A percentile compares a stretch with the other conserved stretches of the same genome.
phyloP scores from a whole-genome alignment of 768 basidiomycete genomes.

The Clitopilus hobsonii region DNA sequence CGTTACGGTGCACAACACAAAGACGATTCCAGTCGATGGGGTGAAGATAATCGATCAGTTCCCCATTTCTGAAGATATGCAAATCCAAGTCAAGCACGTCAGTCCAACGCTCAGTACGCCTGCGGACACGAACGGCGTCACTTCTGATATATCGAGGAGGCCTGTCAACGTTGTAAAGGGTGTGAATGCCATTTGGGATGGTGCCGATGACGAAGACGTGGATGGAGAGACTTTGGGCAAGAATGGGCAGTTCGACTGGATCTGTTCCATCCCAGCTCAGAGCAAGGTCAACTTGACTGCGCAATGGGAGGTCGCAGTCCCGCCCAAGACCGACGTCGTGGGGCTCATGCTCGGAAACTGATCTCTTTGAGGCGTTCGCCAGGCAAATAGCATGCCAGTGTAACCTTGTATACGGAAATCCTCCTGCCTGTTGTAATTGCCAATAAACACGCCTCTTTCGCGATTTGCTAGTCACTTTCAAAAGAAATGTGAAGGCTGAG shows the following conservation, averaged over 20 bases:
- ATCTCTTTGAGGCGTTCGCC: not conserved
- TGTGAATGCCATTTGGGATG: conserved; percentile 27
- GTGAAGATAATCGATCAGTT: conserved; percentile 12
- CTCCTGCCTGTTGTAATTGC: not conserved
- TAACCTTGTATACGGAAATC: too few species aligned
- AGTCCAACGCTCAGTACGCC: conserved; percentile 1
- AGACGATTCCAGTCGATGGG: conserved; percentile 6
- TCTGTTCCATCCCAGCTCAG: conserved; percentile 23
- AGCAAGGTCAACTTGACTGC: conserved; percentile 26
- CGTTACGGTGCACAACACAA: conserved; percentile 12
- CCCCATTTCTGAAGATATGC: conserved; percentile 6
- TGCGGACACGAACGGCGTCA: not conserved
- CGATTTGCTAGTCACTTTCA: too few species aligned
- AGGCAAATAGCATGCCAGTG: too few species aligned
- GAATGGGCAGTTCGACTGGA: conserved; percentile 30
- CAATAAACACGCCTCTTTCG: not conserved
- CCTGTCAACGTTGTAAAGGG: conserved; percentile 17
- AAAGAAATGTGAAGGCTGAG: too few species aligned
- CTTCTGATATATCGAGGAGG: not conserved
- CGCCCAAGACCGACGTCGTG: not conserved
- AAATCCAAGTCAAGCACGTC: conserved; percentile 1
- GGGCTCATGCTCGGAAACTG: not conserved
- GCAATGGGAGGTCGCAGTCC: conserved; percentile 5
- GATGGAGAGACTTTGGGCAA: conserved; percentile 19
- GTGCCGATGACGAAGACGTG: conserved; percentile 15